A percentile compares a stretch with the other conserved stretches of the same genome.
phyloP scores from a whole-genome alignment of 2,329 filamentous ascomycete species.

The Didymella segeticola region DNA sequence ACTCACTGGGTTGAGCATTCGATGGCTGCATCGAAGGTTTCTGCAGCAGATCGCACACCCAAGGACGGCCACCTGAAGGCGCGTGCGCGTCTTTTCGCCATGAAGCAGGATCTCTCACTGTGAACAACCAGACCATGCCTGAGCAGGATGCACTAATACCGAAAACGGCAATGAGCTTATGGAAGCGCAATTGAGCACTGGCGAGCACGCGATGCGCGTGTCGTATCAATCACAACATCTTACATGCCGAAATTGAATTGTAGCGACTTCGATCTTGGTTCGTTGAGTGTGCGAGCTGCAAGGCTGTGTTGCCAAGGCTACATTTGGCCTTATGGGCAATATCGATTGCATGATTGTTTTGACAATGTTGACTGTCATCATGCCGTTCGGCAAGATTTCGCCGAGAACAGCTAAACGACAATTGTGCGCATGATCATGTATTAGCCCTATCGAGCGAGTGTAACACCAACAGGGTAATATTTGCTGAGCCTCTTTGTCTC shows the following conservation, averaged over 20 bases:
- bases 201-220: constrained; percentile 7
- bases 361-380: not conserved
- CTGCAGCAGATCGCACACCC: constrained; percentile 24
- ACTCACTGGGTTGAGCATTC: constrained; percentile 23
- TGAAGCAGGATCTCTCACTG: constrained; percentile 24
- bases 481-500: constrained; percentile 4
- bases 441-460: constrained; percentile 9
- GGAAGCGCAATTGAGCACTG: constrained; percentile 10
- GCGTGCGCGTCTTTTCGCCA: constrained; percentile 25
- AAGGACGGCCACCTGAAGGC: constrained; percentile 5
- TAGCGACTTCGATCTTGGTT: not conserved
- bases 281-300: not conserved
- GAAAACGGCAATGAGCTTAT: constrained; percentile 17
- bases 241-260: not conserved
- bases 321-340: constrained; percentile 5
- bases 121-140: constrained; percentile 10
- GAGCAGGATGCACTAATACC: constrained; percentile 16
- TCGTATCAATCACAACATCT: not conserved
- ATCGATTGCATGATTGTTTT: not conserved
- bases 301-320: too few species aligned
- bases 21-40: constrained; percentile 31
- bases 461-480: constrained; percentile 8
- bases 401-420: not conserved
- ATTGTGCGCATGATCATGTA: constrained; percentile 1
- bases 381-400: constrained; percentile 4